A percentile compares a stretch with the other conserved stretches of the same genome.
Conservation (phyloP, 1,284 basidiomycete genomes). For the Singerocomus rubriflavus region DNA sequence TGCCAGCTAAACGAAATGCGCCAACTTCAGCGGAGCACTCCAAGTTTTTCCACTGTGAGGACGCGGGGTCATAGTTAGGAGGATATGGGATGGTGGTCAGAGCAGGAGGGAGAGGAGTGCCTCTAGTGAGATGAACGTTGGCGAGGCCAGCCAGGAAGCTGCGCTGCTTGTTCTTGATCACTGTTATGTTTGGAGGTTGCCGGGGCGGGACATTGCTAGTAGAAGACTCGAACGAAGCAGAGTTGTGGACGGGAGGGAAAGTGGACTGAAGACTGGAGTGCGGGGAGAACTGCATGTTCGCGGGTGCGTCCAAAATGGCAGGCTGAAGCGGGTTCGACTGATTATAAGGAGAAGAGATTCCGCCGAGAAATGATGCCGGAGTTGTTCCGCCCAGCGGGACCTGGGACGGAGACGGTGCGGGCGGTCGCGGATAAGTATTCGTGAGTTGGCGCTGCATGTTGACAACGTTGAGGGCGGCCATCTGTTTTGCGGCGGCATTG, state of each 20-base stretch:
- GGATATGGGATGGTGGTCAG: conserved; percentile 56
- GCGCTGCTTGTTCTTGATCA: conserved; percentile 49
- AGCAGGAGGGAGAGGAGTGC: conserved; percentile 60
- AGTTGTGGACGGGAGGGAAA: conserved; percentile 25
- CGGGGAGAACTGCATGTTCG: conserved; percentile 29
- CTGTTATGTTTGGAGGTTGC: conserved; percentile 30
- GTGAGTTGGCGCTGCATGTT: conserved; percentile 53
- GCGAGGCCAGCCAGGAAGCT: conserved; percentile 58
- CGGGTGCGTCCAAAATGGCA: conserved; percentile 25
- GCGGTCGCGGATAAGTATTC: conserved; percentile 48
- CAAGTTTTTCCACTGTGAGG: conserved; percentile 59
- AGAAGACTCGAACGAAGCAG: conserved; percentile 43
- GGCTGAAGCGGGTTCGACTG: conserved; percentile 41
- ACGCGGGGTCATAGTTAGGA: conserved; percentile 55
- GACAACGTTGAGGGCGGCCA: conserved; percentile 66
- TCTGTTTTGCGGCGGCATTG: conserved; percentile 65
- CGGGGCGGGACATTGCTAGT: conserved; percentile 29
- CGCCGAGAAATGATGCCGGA: conserved; percentile 64
- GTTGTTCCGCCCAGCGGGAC: conserved; percentile 50
- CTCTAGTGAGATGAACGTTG: conserved; percentile 50
- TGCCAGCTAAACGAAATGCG: conserved; percentile 65
- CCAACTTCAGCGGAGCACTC: conserved; percentile 59
- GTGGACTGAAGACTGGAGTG: conserved; percentile 30
- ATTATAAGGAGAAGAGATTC: conserved; percentile 45
- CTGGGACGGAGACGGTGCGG: conserved; percentile 28